Conservation (phyloP, 2,329 filamentous ascomycete species). For the Botryotinia calthae region DNA sequence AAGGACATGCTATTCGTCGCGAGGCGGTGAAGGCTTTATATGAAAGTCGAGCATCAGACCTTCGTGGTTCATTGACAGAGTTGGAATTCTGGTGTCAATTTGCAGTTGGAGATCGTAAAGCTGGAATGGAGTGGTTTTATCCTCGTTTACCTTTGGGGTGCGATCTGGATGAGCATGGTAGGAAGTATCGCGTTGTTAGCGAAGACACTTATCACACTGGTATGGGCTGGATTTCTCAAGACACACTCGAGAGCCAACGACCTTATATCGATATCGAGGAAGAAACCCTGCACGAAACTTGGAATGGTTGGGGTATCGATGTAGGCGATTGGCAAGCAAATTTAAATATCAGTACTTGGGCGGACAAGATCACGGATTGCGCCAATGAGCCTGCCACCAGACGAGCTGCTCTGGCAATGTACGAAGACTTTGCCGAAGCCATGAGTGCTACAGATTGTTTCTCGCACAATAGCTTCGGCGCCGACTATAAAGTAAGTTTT, state of each 20-base stretch:
- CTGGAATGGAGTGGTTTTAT: slow-evolving; percentile 87
- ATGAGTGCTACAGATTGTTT: slow-evolving; percentile 67
- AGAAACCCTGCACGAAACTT: slow-evolving; percentile 62
- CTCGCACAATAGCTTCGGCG: slow-evolving; percentile 33
- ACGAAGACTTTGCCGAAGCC: slow-evolving; percentile 54
- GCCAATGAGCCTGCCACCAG: slow-evolving; percentile 26
- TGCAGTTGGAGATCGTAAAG: slow-evolving; percentile 82
- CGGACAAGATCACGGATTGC: slow-evolving; percentile 33
- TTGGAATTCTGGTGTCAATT: slow-evolving; percentile 98
- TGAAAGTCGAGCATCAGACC: slow-evolving; percentile 63
- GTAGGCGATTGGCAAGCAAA: slow-evolving; percentile 55
- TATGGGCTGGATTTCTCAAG: slow-evolving; percentile 74
- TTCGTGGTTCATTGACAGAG: slow-evolving; percentile 78
- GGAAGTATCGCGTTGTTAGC: slow-evolving; percentile 75
- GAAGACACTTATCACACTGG: slow-evolving; percentile 71
- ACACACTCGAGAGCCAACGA: slow-evolving; percentile 47
- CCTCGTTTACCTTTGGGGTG: slow-evolving; percentile 70
- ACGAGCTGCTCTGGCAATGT: slow-evolving; percentile 47
- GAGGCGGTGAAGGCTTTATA: slow-evolving; percentile 69
- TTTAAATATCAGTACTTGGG: slow-evolving; percentile 43
- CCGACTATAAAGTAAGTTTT: slow-evolving; percentile 31
- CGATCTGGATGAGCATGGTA: slow-evolving; percentile 65
- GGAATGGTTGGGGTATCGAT: slow-evolving; percentile 67
- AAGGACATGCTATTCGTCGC: slow-evolving; percentile 77
- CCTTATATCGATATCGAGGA: slow-evolving; percentile 51